Base-by-base conservation (phyloP, 148 eudicot genomes). In the Silene latifolia region DNA sequence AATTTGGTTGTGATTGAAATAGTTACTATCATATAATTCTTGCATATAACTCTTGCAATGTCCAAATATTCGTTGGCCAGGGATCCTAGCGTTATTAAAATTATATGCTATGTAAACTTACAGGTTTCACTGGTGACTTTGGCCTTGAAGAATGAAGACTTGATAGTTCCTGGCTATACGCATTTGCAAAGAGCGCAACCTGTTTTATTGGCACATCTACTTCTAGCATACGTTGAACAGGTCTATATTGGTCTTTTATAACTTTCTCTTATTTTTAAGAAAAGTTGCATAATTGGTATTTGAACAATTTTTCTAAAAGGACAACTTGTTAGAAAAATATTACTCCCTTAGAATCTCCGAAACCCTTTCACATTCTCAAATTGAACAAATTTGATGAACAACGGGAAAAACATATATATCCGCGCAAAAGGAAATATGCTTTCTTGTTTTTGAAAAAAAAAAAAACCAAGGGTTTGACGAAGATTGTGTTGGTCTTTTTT, bases 101-200 rank as follows among this genome's bases (percentile, higher is more conserved):
- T 76, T 64, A 67, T 60, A 20, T 72, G 23, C 23, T 53, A 21
- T 74, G 69, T 63, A 72, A 72, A 79, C 48, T 18, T 81, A 80
- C 84, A 96, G 99, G 88, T 84, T 79, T 71, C 97, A 54, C 71
- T 96, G 75, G 82, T 96, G 66, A 85, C 56, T 56, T 79, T 96
- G 90, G 99, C 98, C 59, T 66, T 81, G 84, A 87, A 86, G 81
- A 92, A 92, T 75, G 91, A 88, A 64, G 93, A 93, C 46, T 79
- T 92, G 78, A 96, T 92, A 63, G 94, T 96, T 84, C 99, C 99
- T 25, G 99, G 99, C 53, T 96, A 92, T 80, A 92, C 98, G 14
- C 99, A 96, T 86, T 73, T 96, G 87, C 99, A 90, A 78, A 90
- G 98, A 85, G 99, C 99, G 39, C 97, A 96, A 27, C 99, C 99